Conservation (phyloP, 2,329 filamentous ascomycete species). For the Emmonsia crescens region DNA sequence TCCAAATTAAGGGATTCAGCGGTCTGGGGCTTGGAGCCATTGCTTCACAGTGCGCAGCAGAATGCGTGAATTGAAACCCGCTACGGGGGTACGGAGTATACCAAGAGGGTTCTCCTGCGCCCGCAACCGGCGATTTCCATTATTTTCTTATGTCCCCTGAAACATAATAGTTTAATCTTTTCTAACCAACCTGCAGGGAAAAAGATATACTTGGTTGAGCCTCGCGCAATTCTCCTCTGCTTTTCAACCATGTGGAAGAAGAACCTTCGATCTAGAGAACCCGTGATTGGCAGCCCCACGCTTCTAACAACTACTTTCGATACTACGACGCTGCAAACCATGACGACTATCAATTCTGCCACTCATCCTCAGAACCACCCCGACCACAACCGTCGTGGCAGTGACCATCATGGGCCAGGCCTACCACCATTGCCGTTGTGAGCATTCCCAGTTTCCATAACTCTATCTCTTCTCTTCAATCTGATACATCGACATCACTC, state of each 20-base stretch:
- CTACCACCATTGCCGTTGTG: constrained; percentile 32
- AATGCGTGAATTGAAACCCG: neutral
- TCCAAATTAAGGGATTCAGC: constrained; percentile 2
- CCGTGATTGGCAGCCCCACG: constrained; percentile 35
- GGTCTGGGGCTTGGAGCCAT: neutral
- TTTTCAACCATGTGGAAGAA: constrained; percentile 44
- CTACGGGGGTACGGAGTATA: neutral
- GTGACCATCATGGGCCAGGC: constrained; percentile 20
- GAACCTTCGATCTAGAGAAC: constrained; percentile 34
- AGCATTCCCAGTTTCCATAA: constrained; percentile 9
- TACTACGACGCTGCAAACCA: constrained; percentile 33
- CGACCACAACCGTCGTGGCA: neutral
- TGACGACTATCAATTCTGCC: constrained; percentile 24
- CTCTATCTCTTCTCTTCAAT: neutral
- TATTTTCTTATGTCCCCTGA: neutral
- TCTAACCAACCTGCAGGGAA: neutral
- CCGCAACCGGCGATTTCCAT: neutral
- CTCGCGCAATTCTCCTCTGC: neutral
- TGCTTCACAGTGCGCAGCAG: neutral
- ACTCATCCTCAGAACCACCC: neutral
- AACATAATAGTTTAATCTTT: constrained; percentile 6
- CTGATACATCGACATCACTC: neutral
- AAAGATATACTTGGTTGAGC: neutral
- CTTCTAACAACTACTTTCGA: constrained; percentile 37
- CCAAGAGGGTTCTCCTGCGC: neutral